A percentile compares a stretch with the other conserved stretches of the same genome.
phyloP scores from a whole-genome alignment of 495 filamentous ascomycete genomes.

The Hypoxylon lienhwacheense region DNA sequence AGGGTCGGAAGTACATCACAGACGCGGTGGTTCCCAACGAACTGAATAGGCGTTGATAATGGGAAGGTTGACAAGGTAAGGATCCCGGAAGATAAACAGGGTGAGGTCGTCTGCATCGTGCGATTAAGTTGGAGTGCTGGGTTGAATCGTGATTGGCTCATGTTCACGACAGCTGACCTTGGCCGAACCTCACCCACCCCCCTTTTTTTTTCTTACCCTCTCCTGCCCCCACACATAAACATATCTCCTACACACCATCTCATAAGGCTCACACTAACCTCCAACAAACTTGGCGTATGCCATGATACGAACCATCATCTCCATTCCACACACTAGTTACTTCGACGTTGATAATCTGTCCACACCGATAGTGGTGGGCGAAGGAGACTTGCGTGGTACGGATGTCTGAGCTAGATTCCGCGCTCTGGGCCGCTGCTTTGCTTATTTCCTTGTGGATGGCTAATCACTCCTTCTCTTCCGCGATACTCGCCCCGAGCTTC shows the following conservation, averaged over 20 bases:
- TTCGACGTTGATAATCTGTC: conserved; percentile 1
- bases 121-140: conserved; percentile 29
- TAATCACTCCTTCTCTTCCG: conserved; percentile 13
- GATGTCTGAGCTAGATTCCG: conserved; percentile 21
- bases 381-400: conserved; percentile 13
- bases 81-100: conserved; percentile 22
- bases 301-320: conserved; percentile 9
- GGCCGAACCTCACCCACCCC: conserved; percentile 12
- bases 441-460: conserved; percentile 9
- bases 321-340: neutral
- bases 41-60: neutral
- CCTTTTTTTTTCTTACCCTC: conserved; percentile 6
- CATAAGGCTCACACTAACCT: conserved; percentile 15
- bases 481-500: conserved; percentile 2
- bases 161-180: conserved; percentile 28
- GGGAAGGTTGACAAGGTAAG: conserved; percentile 1
- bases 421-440: conserved; percentile 1
- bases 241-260: conserved; percentile 25
- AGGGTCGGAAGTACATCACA: conserved; percentile 13
- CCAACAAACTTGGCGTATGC: conserved; percentile 19
- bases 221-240: conserved; percentile 19
- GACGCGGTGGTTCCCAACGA: conserved; percentile 17
- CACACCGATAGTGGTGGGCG: neutral
- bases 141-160: conserved; percentile 28
- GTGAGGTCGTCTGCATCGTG: conserved; percentile 20